Conservation (phyloP, 2,329 filamentous ascomycete genomes). For the Lecanicillium sp. region DNA sequence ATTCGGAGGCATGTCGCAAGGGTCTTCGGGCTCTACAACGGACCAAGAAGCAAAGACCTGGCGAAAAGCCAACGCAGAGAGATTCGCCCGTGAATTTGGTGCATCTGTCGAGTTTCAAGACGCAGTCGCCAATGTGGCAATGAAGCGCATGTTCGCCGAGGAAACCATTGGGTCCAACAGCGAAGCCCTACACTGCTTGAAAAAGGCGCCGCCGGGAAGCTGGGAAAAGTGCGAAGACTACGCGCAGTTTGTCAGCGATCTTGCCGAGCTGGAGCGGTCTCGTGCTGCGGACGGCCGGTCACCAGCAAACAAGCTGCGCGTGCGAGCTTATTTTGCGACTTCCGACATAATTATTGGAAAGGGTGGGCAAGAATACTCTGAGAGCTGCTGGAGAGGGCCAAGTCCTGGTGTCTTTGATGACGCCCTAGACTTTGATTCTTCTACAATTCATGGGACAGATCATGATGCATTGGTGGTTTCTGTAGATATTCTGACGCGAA, state of each 20-base stretch:
- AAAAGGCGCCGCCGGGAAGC: constrained; percentile 5
- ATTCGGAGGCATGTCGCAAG: not conserved
- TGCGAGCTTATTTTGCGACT: constrained; percentile 5
- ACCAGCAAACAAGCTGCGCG: not conserved
- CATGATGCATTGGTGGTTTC: constrained; percentile 5
- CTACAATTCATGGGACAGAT: constrained; percentile 4
- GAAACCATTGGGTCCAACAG: constrained; percentile 4
- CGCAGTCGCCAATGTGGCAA: constrained; percentile 3
- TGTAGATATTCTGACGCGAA: constrained; percentile 4
- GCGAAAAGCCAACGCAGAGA: not conserved
- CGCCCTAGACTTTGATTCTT: not conserved
- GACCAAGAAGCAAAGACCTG: constrained; percentile 3
- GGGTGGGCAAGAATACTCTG: constrained; percentile 4
- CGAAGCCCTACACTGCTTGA: constrained; percentile 6
- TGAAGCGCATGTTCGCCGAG: constrained; percentile 7
- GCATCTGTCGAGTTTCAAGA: constrained; percentile 1
- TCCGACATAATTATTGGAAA: constrained; percentile 6
- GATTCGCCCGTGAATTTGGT: constrained; percentile 4
- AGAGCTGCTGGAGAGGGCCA: constrained; percentile 4
- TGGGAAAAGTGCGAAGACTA: constrained; percentile 7
- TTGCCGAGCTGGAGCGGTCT: constrained; percentile 2
- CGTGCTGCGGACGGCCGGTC: not conserved
- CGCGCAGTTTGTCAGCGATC: constrained; percentile 2
- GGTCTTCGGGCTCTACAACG: not conserved
- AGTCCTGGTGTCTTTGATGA: constrained; percentile 5